A percentile compares a stretch with the other conserved stretches of the same genome.
Evolutionary conservation across 768 basidiomycete species (phyloP).

Genomic region (Holtermannia corniformis): DNA sequence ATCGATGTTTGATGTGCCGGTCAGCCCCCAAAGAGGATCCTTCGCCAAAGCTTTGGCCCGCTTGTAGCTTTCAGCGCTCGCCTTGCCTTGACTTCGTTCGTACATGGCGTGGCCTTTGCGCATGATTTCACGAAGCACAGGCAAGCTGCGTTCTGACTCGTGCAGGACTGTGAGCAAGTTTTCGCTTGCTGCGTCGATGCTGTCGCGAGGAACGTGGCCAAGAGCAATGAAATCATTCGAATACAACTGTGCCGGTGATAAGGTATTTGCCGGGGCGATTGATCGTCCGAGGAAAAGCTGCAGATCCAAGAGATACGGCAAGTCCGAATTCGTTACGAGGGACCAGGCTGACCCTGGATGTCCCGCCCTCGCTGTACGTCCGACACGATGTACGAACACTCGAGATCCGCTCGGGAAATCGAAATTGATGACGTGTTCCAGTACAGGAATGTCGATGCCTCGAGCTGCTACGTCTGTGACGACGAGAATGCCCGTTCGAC

Average conservation of each 20-base stretch:
- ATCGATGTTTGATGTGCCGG: constrained; percentile 48
- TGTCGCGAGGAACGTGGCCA: constrained; percentile 70
- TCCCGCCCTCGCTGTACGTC: constrained; percentile 90
- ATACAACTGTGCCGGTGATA: constrained; percentile 36
- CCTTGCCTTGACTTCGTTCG: constrained; percentile 85
- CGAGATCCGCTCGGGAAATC: constrained; percentile 92
- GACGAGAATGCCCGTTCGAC: constrained; percentile 70
- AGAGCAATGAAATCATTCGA: constrained; percentile 59
- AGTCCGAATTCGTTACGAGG: constrained; percentile 72
- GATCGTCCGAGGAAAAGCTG: constrained; percentile 82
- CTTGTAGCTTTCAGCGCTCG: constrained; percentile 71
- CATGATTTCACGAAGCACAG: constrained; percentile 68
- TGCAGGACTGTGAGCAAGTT: constrained; percentile 46
- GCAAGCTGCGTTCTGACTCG: constrained; percentile 48
- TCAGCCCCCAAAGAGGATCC: constrained; percentile 59
- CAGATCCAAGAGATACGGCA: constrained; percentile 83
- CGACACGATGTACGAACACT: constrained; percentile 93
- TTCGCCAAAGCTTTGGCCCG: constrained; percentile 81
- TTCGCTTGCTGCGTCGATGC: constrained; percentile 74
- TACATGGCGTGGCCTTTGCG: constrained; percentile 84
- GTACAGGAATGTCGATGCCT: constrained; percentile 92
- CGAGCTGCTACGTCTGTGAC: constrained; percentile 98
- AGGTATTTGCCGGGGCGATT: constrained; percentile 37
- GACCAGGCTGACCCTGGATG: constrained; percentile 95
- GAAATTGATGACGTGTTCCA: constrained; percentile 95